Conservation (phyloP, 164 flowering plant species). For the Magnolia kwangsiensis region DNA sequence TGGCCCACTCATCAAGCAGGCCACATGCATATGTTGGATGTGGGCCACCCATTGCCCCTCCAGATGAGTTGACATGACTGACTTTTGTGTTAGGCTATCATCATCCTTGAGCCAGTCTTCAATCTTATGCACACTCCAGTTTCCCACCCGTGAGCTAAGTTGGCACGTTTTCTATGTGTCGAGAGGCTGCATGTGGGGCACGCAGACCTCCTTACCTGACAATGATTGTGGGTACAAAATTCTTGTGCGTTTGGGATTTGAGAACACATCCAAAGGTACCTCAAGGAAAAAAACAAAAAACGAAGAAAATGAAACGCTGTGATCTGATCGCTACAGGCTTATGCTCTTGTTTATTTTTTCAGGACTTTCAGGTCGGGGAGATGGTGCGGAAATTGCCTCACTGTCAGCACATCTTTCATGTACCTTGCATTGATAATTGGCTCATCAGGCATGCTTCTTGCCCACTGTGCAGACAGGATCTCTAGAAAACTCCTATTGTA, state of each 20-base stretch:
- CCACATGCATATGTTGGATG: no score
- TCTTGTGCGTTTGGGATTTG: background rate
- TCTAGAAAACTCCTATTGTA: slow-evolving; percentile 29
- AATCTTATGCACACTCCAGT: no score
- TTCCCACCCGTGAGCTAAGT: no score
- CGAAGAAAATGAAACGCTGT: no score
- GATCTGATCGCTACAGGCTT: background rate
- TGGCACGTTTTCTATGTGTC: background rate
- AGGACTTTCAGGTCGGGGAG: slow-evolving; percentile 82
- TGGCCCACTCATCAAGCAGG: no score
- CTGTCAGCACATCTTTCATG: slow-evolving; percentile 87
- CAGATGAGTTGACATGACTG: no score
- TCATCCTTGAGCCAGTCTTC: no score
- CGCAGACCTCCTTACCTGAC: background rate
- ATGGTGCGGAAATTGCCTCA: slow-evolving; percentile 72
- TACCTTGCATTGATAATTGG: slow-evolving; percentile 90
- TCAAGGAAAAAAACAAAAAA: no score
- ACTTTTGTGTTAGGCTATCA: no score
- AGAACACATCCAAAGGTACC: no score
- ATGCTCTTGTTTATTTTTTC: slow-evolving; percentile 8
- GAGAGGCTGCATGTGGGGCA: background rate
- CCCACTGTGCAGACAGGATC: slow-evolving; percentile 86
- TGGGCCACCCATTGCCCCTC: no score
- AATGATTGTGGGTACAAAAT: background rate
- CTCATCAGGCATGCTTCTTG: slow-evolving; percentile 79